These are phyloP conservation scores for Phaffia rhodozyma DNA, from an alignment of 1,284 basidiomycete genomes.

Conservation along the genomic window DNA sequence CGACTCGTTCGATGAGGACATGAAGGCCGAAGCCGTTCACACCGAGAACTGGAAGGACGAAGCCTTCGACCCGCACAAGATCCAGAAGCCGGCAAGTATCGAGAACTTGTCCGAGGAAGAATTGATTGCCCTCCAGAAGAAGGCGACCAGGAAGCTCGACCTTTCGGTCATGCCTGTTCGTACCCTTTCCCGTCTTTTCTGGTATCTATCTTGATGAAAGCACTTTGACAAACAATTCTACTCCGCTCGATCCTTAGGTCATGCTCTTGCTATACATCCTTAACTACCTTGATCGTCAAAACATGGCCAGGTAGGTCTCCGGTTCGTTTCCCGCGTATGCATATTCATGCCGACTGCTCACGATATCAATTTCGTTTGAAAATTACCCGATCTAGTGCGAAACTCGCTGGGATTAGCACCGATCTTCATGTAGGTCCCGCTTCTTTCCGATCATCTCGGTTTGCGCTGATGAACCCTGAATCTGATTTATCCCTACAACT, in stretches of 20 bases:
- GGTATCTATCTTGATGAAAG: background rate
- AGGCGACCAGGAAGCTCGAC: slow-evolving; percentile 27
- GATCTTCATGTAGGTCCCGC: slow-evolving; percentile 22
- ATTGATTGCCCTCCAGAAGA: slow-evolving; percentile 24
- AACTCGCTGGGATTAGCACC: slow-evolving; percentile 5
- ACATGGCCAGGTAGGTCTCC: slow-evolving; percentile 1
- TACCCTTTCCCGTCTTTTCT: background rate
- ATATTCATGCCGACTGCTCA: too few species aligned
- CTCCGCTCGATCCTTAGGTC: background rate
- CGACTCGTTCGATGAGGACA: slow-evolving; percentile 21
- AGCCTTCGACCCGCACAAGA: background rate
- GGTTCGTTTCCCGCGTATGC: slow-evolving; percentile 13
- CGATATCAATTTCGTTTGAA: too few species aligned
- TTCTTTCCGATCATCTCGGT: slow-evolving; percentile 21
- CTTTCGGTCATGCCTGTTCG: slow-evolving; percentile 22
- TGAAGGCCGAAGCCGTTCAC: slow-evolving; percentile 1
- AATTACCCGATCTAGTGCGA: too few species aligned
- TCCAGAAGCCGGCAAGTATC: slow-evolving; percentile 26
- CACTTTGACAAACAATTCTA: background rate
- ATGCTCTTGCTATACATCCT: background rate
- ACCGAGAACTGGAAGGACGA: background rate
- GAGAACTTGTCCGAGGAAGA: slow-evolving; percentile 25
- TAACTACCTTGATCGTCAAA: slow-evolving; percentile 18
- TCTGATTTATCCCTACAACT: background rate
- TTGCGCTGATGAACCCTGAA: slow-evolving; percentile 16